These are phyloP conservation scores for Nannizzia gypsea DNA, from an alignment of 2,329 filamentous ascomycete species.

Conservation along the genomic window DNA sequence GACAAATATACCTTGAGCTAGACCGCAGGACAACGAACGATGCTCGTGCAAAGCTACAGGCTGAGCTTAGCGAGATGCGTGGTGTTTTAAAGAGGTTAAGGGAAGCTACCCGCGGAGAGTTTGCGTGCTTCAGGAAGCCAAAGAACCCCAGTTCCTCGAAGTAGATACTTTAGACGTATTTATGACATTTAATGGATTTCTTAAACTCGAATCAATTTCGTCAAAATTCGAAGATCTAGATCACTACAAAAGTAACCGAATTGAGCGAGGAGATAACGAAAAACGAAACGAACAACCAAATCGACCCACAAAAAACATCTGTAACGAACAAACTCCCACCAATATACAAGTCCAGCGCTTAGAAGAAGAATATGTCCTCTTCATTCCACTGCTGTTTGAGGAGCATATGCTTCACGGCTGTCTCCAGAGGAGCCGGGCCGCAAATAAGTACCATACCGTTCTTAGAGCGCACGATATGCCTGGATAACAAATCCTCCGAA, in stretches of 20 bases:
- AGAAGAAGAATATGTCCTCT: constrained; percentile 5
- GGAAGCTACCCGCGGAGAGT: constrained; percentile 72
- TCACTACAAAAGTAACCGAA: too few relatives aligned
- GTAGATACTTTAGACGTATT: neutral
- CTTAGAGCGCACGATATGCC: neutral
- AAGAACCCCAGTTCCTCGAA: constrained; percentile 24
- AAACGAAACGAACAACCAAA: neutral
- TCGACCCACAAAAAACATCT: neutral
- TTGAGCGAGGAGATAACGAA: neutral
- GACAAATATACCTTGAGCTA: constrained; percentile 81
- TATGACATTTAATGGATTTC: neutral
- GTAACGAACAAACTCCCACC: neutral
- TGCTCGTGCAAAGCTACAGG: constrained; percentile 66
- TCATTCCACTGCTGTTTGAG: constrained; percentile 3
- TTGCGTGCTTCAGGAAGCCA: constrained; percentile 67
- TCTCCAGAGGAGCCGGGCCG: constrained; percentile 1
- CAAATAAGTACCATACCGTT: constrained; percentile 7
- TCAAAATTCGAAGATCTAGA: too few relatives aligned
- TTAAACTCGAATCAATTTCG: neutral
- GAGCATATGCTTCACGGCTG: neutral
- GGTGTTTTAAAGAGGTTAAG: constrained; percentile 71
- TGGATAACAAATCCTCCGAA: constrained; percentile 25
- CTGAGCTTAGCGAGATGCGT: constrained; percentile 81
- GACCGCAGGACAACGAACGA: constrained; percentile 83
- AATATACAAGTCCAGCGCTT: neutral